phyloP scores from a whole-genome alignment of 208 protist species.

The Wallacemonas sp. region DNA sequence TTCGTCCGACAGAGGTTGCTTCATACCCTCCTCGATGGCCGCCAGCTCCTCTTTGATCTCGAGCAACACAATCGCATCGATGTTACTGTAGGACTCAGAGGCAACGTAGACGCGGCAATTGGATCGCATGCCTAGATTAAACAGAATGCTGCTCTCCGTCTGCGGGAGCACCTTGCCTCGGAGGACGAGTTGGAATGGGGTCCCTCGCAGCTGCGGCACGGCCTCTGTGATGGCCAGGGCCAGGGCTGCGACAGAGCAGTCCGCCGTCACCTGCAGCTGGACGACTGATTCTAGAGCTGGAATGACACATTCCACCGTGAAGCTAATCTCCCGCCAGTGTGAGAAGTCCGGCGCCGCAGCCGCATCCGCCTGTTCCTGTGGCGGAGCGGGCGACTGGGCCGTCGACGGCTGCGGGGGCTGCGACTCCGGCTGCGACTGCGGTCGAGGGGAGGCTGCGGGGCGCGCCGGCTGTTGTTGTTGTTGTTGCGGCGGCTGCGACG shows the following conservation, averaged over 20 bases:
- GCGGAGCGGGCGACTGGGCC: not conserved
- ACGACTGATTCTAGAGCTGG: conserved; percentile 43
- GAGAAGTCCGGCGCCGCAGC: conserved; percentile 11
- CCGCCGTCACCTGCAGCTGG: conserved; percentile 36
- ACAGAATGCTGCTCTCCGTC: conserved; percentile 38
- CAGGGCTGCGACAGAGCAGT: conserved; percentile 60
- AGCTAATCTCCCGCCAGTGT: conserved; percentile 24
- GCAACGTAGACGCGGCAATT: conserved; percentile 62
- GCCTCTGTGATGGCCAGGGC: conserved; percentile 27
- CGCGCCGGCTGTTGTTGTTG: not conserved
- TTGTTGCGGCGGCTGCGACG: not conserved
- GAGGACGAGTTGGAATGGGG: conserved; percentile 53
- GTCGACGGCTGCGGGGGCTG: conserved; percentile 7
- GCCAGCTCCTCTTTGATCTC: conserved; percentile 62
- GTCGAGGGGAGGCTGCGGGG: not conserved
- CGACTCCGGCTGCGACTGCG: not conserved
- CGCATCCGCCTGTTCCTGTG: not conserved
- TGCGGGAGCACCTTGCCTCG: conserved; percentile 54
- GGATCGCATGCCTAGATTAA: conserved; percentile 49
- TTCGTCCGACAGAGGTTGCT: conserved; percentile 24
- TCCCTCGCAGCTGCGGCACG: conserved; percentile 25
- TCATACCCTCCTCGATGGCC: conserved; percentile 32
- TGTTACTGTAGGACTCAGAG: conserved; percentile 43
- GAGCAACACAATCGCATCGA: conserved; percentile 53
- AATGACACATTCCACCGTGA: conserved; percentile 47